These are phyloP conservation scores for Sporothrix phasma DNA, from an alignment of 2,329 filamentous ascomycete species.

Conservation along the genomic window DNA sequence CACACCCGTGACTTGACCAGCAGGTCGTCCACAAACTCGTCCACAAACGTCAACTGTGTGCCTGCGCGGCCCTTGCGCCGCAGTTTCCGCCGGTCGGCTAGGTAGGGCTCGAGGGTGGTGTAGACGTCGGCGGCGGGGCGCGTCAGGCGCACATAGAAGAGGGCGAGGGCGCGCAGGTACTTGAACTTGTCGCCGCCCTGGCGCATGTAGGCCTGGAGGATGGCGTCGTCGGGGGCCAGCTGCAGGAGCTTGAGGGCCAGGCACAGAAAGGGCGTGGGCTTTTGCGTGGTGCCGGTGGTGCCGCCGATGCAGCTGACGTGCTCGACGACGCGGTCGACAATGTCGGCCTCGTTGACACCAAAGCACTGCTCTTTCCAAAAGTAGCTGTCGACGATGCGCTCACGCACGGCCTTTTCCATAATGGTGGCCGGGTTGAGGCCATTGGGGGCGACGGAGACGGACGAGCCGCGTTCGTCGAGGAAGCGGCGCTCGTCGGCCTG, in stretches of 20 bases:
- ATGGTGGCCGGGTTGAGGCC: conserved; percentile 92
- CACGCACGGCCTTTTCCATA: conserved; percentile 89
- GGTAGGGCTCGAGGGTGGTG: conserved; percentile 64
- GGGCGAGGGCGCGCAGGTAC: conserved; percentile 80
- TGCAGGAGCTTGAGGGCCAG: conserved; percentile 91
- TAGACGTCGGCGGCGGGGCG: conserved; percentile 76
- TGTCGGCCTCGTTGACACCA: conserved; percentile 71
- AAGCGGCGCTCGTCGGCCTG: conserved; percentile 72
- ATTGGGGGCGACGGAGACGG: conserved; percentile 64
- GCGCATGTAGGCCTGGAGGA: conserved; percentile 70
- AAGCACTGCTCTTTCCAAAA: conserved; percentile 99
- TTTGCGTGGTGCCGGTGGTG: conserved; percentile 73
- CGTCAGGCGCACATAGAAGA: conserved; percentile 88
- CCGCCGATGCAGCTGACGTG: conserved; percentile 76
- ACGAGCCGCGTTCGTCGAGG: conserved; percentile 83
- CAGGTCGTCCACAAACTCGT: conserved; percentile 89
- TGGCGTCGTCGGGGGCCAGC: conserved; percentile 66
- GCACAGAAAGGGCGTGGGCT: conserved; percentile 86
- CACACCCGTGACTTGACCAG: conserved; percentile 83
- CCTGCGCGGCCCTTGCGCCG: conserved; percentile 64
- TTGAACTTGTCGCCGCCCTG: conserved; percentile 69
- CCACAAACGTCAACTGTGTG: conserved; percentile 68
- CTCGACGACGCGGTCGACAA: conserved; percentile 83
- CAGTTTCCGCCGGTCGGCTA: conserved; percentile 77
- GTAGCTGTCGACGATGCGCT: conserved; percentile 89